Base-by-base conservation (phyloP, 2,329 filamentous ascomycete species). In the Tolypocladium inflatum region DNA sequence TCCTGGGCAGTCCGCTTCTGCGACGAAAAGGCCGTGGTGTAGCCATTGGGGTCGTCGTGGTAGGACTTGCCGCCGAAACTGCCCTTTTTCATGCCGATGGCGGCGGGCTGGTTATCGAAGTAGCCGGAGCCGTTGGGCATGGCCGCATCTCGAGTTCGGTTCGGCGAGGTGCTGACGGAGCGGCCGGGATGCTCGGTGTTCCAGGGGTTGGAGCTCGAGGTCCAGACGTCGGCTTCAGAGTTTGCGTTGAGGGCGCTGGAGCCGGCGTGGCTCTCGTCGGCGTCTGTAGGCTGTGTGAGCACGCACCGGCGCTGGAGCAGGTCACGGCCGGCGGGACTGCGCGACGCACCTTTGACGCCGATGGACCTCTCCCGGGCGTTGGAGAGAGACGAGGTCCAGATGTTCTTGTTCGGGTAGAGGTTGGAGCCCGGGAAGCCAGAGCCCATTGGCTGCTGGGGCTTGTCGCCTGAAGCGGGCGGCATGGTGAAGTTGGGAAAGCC, bases 211-310 rank as follows among this genome's bases (percentile, higher is more conserved):
- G 77, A 73, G 60, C 41, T 50, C 42, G 66, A 10, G 56, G 56
- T 70, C 84, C 86, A 89, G 53, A 79, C 76, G 63, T 89, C 86
- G 21, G 83, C 82, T 66, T 90, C 86, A 11, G 88, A 89, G 48
- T 85, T 83, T 51, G 83, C 79, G 60, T 89, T 79, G 43, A 91
- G 76, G 59, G 87, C 88, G 60, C 85, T 80, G 7, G 88, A 90
- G 54, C 88, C 88, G 4, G 84, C 85, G 66, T 86, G 83, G 57
- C 67, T 64, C 35, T 68, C 67, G 57, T 72, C 66, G 58, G 66
- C 57, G 21, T 71, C 70, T 71, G 58, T 30, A 30, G 21, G 50
- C 39, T 35, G 55, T 17, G 63, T 65, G 57, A 66, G 65, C 55
- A 59, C 45, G 58, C 9, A 39, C 23, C 37, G 38, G 43, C 37